Percentiles rank a stretch among this genome's conserved stretches.
Conservation (phyloP, 2,329 filamentous ascomycete genomes). For the Colletotrichum lentis region DNA sequence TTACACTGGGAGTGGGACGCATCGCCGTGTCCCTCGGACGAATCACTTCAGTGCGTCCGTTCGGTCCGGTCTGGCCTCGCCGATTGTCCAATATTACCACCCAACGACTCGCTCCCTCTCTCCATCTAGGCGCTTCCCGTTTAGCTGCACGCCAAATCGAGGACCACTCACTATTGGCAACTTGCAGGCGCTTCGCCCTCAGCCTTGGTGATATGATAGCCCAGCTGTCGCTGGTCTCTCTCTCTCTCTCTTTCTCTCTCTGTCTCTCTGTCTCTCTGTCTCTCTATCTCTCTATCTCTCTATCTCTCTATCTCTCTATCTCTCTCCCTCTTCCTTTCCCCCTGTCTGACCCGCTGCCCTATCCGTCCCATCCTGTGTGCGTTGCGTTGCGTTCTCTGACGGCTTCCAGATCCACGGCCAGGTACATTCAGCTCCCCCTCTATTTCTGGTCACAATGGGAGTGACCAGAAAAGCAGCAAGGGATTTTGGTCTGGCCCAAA, state of each 20-base stretch:
- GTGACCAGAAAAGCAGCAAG: constrained; percentile 33
- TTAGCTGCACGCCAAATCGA: background rate
- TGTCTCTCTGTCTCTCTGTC: too few relatives aligned
- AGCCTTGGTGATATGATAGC: constrained; percentile 24
- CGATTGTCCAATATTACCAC: constrained; percentile 27
- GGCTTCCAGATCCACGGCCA: constrained; percentile 16
- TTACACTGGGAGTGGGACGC: background rate
- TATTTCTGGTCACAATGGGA: background rate
- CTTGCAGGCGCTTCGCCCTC: constrained; percentile 21
- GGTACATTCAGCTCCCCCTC: constrained; percentile 1
- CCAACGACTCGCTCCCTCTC: background rate
- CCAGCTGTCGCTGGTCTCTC: constrained; percentile 8
- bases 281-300: background rate
- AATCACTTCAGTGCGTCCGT: constrained; percentile 16
- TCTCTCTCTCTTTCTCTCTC: background rate
- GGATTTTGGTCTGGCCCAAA: constrained; percentile 24
- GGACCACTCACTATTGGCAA: constrained; percentile 29
- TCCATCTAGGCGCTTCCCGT: constrained; percentile 21
- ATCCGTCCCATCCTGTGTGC: constrained; percentile 11
- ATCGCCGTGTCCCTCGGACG: background rate
- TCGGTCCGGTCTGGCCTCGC: constrained; percentile 14
- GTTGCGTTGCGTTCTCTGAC: constrained; percentile 13
- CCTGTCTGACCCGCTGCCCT: constrained; percentile 9
- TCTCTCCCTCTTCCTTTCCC: background rate
- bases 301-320: background rate